Base-by-base conservation (phyloP, 2,329 filamentous ascomycete species). In the Coleophoma crateriformis region DNA sequence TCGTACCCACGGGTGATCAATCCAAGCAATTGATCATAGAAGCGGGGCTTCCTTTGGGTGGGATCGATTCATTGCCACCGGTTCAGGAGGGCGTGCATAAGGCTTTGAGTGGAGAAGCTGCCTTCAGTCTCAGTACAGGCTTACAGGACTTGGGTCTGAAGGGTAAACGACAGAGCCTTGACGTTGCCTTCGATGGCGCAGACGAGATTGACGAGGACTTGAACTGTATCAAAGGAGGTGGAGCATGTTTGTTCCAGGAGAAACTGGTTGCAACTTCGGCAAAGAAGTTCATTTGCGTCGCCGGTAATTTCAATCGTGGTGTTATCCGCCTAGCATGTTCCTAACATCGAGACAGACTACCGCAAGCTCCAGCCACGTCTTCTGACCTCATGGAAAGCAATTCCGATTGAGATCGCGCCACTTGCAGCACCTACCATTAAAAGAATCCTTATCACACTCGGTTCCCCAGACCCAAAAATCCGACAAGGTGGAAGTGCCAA, bases 221-320 rank as follows among this genome's bases (percentile, higher is more conserved):
- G 52, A 99, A 97, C 70, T 90, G 92, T 65, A 97, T 99, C 74
- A 97, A 97, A 74, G 94, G 94, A 48, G 94, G 94, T 45, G 94
- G 94, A 51, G 94, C 90, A n/a, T 99, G 94, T 70, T 72, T 97
- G 50, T 95, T 96, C 73, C 94, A 97, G 69, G 94, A 99, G 73
- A 99, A 99, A 75, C 77, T 99, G 34, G 91, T 99, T 4, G 91
- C 91, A 5, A 82, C 89, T 52, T 81, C 87, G 45, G 86, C 90
- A 3, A 87, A 83, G 69, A 88, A 88, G 65, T 96, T 96, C 63
- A 78, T 96, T 54, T 92, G 88, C 61, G 89, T 95, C 50, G 90
- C 89, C 50, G 86, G 85, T 88, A 69, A 62, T 77, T 50, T 3
- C 34, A 32, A n/a, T 41, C 33, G n/a, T 33, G 20, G 27, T 7